These are phyloP conservation scores for Schizonepeta tenuifolia DNA, from an alignment of 257 asterid genomes.

Conservation along the genomic window DNA sequence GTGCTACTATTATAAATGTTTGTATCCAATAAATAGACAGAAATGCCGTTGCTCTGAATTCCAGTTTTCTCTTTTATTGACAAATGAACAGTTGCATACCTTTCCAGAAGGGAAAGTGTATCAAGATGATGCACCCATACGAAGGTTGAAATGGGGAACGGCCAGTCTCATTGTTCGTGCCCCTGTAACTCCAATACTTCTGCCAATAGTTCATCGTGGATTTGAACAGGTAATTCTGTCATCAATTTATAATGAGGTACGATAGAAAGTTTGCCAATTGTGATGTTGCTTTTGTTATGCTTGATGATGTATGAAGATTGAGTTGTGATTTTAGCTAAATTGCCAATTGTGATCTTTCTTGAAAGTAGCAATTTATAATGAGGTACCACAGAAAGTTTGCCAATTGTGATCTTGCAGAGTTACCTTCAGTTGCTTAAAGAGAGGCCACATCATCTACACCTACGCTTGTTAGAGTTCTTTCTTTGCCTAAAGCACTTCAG, in stretches of 20 bases:
- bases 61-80: conserved; percentile 26
- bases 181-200: conserved; percentile 88
- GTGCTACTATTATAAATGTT: conserved; percentile 17
- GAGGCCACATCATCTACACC: neutral
- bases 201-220: conserved; percentile 93
- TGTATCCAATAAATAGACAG: neutral
- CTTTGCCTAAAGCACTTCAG: too few relatives aligned
- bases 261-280: neutral
- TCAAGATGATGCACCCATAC: conserved; percentile 89
- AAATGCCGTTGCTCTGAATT: conserved; percentile 23
- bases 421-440: neutral
- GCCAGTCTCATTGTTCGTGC: conserved; percentile 98
- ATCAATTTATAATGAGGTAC: conserved; percentile 9
- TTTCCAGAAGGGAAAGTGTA: conserved; percentile 98
- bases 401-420: neutral
- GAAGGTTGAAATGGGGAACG: conserved; percentile 97
- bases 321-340: neutral
- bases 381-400: conserved; percentile 7
- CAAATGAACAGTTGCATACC: conserved; percentile 81
- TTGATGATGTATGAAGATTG: conserved; percentile 16
- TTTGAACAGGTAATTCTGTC: conserved; percentile 69
- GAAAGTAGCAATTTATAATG: neutral
- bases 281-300: neutral
- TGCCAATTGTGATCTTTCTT: too few relatives aligned
- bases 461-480: too few relatives aligned